Evolutionary conservation across 176 grass and related monocot genomes (phyloP).

Genomic region (Raddia guianensis): DNA sequence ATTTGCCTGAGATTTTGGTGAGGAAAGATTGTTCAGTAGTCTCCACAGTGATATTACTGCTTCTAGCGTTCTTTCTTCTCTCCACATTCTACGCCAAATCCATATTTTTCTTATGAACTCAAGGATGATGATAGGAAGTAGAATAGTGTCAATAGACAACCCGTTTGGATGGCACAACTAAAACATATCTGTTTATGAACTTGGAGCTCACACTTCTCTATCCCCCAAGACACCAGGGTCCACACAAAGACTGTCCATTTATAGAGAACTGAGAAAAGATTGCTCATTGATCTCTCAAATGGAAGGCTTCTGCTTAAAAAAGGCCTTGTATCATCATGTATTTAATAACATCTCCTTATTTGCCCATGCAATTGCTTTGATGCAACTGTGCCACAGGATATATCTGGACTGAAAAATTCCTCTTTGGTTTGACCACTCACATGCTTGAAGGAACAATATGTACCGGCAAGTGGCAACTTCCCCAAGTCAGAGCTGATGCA

Average conservation of each 20-base stretch:
- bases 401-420: slow-evolving; percentile 22
- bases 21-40: background rate
- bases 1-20: background rate
- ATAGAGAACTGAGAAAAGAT: background rate
- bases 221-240: background rate
- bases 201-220: slow-evolving; percentile 5
- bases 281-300: background rate
- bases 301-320: background rate
- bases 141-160: background rate
- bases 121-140: background rate
- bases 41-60: background rate
- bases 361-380: background rate
- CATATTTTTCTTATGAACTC: background rate
- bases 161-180: background rate
- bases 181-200: background rate
- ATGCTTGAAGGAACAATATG: slow-evolving; percentile 3
- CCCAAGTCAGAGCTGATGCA: slow-evolving; percentile 22
- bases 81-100: background rate
- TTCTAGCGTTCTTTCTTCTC: background rate
- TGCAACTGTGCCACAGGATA: slow-evolving; percentile 22
- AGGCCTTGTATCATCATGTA: background rate
- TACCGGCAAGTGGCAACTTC: slow-evolving; percentile 4
- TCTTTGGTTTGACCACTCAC: slow-evolving; percentile 20
- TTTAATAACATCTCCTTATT: background rate
- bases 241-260: background rate